Evolutionary conservation across 1,139 yeast genomes (phyloP), one percentile per base, ranked within the genome.

Genomic region (Protomyces inundatus): DNA sequence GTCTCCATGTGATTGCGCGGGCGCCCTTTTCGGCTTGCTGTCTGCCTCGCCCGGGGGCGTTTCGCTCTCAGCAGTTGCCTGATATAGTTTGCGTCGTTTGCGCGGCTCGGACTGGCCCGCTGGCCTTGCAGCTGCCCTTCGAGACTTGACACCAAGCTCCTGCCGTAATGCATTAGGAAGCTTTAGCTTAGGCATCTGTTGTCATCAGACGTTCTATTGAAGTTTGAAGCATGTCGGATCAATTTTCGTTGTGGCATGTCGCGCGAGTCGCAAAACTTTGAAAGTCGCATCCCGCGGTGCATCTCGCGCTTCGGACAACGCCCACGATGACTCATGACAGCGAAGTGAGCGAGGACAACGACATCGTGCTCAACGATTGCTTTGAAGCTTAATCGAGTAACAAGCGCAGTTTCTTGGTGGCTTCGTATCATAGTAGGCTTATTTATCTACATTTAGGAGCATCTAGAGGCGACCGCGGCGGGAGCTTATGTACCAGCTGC

Each of bases 121-220:
- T n/a, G 40, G 40, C 42, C 9, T 45, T 23, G 34, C 30, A 4
- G 54, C 36, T 16, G 50, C 50, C 32, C 58, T 35, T 16, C 30
- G 34, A 4, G 37, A 34, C 55, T 52, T 42, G 30, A 64, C 52
- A 32, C 58, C 64, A 1, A 60, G 48, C 42, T 60, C 64, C 23
- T 40, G 46, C 10, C 53, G 54, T 50, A 60, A 16, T 6, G 54
- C 64, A 12, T 33, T 33, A 2, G 64, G 64, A 23, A 60, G 45
- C 6, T 52, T 50, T 6, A 55, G 56, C 45, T 53, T 51, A 9
- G 32, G 30, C 48, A 42, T 42, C 39, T 36, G 23, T 23, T 23
- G 23, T 23, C 23, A 23, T 23, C 2, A 23, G 53, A 55, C 35
- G 10, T 52, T 35, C 60, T 45, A 45, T 36, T 9, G 5, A 12